Evolutionary conservation across 495 filamentous ascomycete species (phyloP).

Genomic region (Amniculicola lignicola): DNA sequence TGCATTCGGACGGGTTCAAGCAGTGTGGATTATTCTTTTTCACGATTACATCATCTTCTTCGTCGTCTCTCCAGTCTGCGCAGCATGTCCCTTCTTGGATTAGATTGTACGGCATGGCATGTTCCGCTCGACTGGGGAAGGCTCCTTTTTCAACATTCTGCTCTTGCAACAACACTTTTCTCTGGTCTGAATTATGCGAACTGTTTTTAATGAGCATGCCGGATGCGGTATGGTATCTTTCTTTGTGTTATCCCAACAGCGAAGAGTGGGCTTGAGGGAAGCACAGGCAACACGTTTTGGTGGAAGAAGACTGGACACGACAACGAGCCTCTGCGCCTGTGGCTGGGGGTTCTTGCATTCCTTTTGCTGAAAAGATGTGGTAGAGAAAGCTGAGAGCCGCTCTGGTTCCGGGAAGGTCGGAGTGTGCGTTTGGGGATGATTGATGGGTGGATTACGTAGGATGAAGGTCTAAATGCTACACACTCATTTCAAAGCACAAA

Average conservation of each 20-base stretch:
- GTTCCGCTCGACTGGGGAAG: neutral
- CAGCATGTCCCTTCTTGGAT: constrained; percentile 1
- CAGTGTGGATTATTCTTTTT: constrained; percentile 7
- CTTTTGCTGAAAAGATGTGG: constrained; percentile 1
- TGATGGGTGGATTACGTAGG: constrained; percentile 27
- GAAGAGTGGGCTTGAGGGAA: too few relatives aligned
- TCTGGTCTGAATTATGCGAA: constrained; percentile 5
- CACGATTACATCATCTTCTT: constrained; percentile 23
- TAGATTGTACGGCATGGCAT: neutral
- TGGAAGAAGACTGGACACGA: constrained; percentile 5
- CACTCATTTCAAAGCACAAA: constrained; percentile 32
- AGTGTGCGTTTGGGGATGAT: constrained; percentile 4
- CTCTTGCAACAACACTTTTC: constrained; percentile 13
- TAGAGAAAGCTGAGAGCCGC: neutral
- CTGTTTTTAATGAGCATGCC: constrained; percentile 34
- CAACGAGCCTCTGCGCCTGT: constrained; percentile 16
- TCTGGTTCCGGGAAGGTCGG: neutral
- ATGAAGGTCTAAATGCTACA: constrained; percentile 28
- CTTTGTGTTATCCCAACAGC: too few relatives aligned
- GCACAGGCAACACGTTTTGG: too few relatives aligned
- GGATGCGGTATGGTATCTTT: constrained; percentile 3
- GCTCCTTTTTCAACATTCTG: constrained; percentile 19
- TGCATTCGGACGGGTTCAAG: constrained; percentile 9
- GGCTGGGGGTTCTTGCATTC: constrained; percentile 33
- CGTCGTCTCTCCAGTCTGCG: constrained; percentile 10